Evolutionary conservation across 306 rosid genomes (phyloP).

Genomic region (Corylus heterophylla): DNA sequence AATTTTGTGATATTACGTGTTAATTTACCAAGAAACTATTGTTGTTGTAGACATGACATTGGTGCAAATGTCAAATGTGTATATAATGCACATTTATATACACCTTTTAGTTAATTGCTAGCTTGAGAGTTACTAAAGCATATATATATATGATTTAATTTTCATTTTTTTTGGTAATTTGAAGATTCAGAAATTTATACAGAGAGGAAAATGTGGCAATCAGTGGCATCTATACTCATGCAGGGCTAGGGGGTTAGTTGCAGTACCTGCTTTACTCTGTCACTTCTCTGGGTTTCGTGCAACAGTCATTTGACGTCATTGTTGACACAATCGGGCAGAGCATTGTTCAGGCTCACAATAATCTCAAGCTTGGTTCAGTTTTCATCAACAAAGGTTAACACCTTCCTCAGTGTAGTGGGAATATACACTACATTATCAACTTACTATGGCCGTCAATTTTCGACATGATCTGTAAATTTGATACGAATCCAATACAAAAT

Average conservation of each 20-base stretch:
- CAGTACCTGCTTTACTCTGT: constrained; percentile 69
- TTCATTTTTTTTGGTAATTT: too few relatives aligned
- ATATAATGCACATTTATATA: too few relatives aligned
- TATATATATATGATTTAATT: too few relatives aligned
- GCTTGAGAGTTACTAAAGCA: too few relatives aligned
- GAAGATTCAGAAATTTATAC: too few relatives aligned
- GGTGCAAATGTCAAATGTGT: too few relatives aligned
- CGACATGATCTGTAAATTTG: too few relatives aligned
- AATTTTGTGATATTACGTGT: too few relatives aligned
- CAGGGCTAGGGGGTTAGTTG: constrained; percentile 87
- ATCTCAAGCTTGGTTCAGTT: constrained; percentile 64
- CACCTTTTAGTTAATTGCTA: too few relatives aligned
- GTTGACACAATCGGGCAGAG: constrained; percentile 66
- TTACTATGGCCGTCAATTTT: neutral
- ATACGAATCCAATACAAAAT: too few relatives aligned
- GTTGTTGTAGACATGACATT: too few relatives aligned
- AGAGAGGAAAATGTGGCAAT: constrained; percentile 62
- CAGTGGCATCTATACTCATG: constrained; percentile 86
- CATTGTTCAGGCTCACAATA: constrained; percentile 68
- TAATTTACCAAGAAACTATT: too few relatives aligned
- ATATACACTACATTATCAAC: neutral
- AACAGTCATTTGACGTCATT: constrained; percentile 78
- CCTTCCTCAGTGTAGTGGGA: neutral
- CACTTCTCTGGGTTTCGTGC: constrained; percentile 70
- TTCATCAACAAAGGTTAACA: constrained; percentile 54